phyloP scores from a whole-genome alignment of 192 early-diverging fungal species.

The Allomyces macrogynus region DNA sequence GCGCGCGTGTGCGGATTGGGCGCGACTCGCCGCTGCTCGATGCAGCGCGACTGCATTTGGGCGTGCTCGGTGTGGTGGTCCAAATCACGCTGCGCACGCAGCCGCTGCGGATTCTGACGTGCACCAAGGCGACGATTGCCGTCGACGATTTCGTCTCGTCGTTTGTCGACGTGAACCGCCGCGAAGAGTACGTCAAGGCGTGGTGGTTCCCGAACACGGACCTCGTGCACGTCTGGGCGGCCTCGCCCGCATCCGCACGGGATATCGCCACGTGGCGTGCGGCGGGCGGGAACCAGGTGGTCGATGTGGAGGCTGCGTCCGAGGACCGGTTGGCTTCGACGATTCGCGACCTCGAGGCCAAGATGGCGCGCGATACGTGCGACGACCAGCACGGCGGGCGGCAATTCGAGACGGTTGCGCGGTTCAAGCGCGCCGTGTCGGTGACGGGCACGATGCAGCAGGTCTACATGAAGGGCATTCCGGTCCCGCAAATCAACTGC shows the following conservation, averaged over 20 bases:
- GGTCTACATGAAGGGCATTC: conserved; percentile 14
- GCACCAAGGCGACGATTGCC: conserved; percentile 9
- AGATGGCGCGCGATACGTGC: neutral
- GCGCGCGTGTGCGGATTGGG: conserved; percentile 4
- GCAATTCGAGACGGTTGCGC: conserved; percentile 10
- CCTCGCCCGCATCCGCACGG: conserved; percentile 3
- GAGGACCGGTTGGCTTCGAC: neutral
- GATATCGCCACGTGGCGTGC: conserved; percentile 5
- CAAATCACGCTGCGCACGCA: conserved; percentile 7
- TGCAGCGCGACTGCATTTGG: conserved; percentile 10
- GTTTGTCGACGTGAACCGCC: conserved; percentile 3
- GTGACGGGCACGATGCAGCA: conserved; percentile 10
- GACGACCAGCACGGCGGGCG: conserved; percentile 2
- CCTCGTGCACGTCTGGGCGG: conserved; percentile 12
- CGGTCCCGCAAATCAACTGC: conserved; percentile 19
- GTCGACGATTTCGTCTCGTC: conserved; percentile 6
- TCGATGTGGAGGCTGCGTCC: neutral
- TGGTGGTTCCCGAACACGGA: conserved; percentile 26
- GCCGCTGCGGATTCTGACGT: conserved; percentile 4
- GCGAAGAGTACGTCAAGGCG: conserved; percentile 11
- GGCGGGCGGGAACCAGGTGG: neutral
- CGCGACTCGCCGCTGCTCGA: conserved; percentile 6
- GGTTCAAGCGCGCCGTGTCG: conserved; percentile 8
- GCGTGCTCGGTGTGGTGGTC: conserved; percentile 12
- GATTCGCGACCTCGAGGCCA: neutral